Evolutionary conservation across 2,329 filamentous ascomycete species (phyloP), one percentile per base, ranked within the genome.

Genomic region (Stagonosporopsis tanaceti): DNA sequence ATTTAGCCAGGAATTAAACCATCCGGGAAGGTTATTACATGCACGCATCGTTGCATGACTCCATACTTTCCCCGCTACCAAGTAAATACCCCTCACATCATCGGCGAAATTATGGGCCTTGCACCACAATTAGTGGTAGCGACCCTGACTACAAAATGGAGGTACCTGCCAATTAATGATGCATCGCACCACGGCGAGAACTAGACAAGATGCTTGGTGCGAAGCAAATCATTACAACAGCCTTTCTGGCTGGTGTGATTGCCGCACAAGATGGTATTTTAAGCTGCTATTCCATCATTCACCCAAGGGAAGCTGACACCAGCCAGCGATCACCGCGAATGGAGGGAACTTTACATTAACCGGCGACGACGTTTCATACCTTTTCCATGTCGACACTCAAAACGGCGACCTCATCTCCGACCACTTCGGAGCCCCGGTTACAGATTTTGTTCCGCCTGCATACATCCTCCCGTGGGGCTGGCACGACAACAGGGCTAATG

Each of bases 321-420:
- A 2, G 12, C 2, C 38, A 59, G 84, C 80, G 35, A 80, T 87
- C 53, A 77, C 79, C 22, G 83, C 83, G n/a, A 72, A 84, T 5
- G 84, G 84, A 9, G 81, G 77, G 3, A 81, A 81, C 15, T 88
- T 88, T 61, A 80, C 84, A 1, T 76, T 88, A 42, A 84, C 84
- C 28, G 85, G 83, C 25, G 75, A 82, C 42, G 78, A 79, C 60
- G 78, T 87, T 28, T 87, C 86, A 1, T 89, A 89, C 65, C 83
- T 84, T 40, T 88, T 89, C 69, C 87, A 88, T 60, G 85, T 88
- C 41, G 83, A 89, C 60, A 74, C 80, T 3, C 68, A 67, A 8
- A 84, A 82, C 0, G 81, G 83, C 4, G 86, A 89, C 52, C 78
- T 89, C 35, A 70, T 85, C 15, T 81, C 83, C 0, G 85, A 88